These are phyloP conservation scores for Nitzschia inconspicua DNA, from an alignment of 108 stramenopile genomes.

Conservation along the genomic window DNA sequence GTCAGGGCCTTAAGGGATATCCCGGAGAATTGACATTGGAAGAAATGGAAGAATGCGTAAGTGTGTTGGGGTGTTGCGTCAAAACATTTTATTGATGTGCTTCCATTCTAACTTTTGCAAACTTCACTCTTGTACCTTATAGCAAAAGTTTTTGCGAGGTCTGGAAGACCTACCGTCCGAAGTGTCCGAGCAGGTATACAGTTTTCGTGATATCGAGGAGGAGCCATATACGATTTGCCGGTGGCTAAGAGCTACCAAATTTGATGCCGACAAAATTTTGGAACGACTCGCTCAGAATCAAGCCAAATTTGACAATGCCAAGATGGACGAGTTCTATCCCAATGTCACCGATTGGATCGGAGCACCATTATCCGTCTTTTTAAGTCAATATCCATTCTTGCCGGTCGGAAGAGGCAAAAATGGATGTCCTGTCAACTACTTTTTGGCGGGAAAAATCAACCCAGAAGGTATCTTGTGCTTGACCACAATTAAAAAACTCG, in stretches of 20 bases:
- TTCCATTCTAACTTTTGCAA: not conserved
- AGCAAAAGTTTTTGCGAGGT: slow-evolving; percentile 31
- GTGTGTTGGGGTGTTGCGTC: slow-evolving; percentile 3
- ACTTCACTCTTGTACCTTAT: not conserved
- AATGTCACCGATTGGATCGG: slow-evolving; percentile 27
- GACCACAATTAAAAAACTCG: slow-evolving; percentile 12
- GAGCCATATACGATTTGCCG: slow-evolving; percentile 53
- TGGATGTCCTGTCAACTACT: slow-evolving; percentile 47
- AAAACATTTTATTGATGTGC: not conserved
- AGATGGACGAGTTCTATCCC: slow-evolving; percentile 40
- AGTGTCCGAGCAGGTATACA: slow-evolving; percentile 30
- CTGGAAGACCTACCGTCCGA: slow-evolving; percentile 10
- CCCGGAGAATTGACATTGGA: slow-evolving; percentile 37
- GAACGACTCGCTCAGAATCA: slow-evolving; percentile 28
- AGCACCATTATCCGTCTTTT: slow-evolving; percentile 37
- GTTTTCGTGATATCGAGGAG: slow-evolving; percentile 38
- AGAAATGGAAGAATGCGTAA: slow-evolving; percentile 39
- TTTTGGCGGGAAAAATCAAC: slow-evolving; percentile 33
- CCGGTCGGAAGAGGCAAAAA: slow-evolving; percentile 38
- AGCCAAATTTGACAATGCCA: slow-evolving; percentile 29
- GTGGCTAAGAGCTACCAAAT: slow-evolving; percentile 47
- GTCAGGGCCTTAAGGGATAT: slow-evolving; percentile 20
- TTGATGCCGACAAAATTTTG: slow-evolving; percentile 35
- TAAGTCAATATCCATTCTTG: slow-evolving; percentile 44
- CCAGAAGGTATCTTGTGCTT: slow-evolving; percentile 39